These are phyloP conservation scores for Articulospora tetracladia DNA, from an alignment of 495 filamentous ascomycete species.

Conservation along the genomic window DNA sequence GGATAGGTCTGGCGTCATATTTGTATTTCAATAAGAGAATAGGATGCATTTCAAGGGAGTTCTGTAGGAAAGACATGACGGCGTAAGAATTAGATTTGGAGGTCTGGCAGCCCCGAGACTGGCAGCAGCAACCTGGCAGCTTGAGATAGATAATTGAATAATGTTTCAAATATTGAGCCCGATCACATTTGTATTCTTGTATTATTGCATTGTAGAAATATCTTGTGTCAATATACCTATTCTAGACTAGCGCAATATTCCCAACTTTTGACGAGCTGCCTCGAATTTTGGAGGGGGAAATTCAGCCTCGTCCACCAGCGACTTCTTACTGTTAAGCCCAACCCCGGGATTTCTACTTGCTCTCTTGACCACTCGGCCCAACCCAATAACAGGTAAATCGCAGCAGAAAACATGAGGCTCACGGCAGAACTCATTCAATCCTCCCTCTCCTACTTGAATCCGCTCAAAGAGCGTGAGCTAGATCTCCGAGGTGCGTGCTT, in stretches of 20 bases:
- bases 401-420: slow-evolving; percentile 66
- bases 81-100: not conserved
- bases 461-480: slow-evolving; percentile 95
- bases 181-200: too few species aligned
- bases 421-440: slow-evolving; percentile 88
- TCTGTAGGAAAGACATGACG: not conserved
- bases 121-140: not conserved
- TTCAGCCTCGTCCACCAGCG: slow-evolving; percentile 20
- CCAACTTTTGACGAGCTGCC: slow-evolving; percentile 6
- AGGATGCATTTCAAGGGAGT: slow-evolving; percentile 19
- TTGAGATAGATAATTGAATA: not conserved
- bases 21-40: slow-evolving; percentile 67
- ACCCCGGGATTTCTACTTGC: not conserved
- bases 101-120: not conserved
- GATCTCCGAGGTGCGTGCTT: slow-evolving; percentile 97
- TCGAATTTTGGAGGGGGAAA: slow-evolving; percentile 10
- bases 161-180: not conserved
- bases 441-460: slow-evolving; percentile 95
- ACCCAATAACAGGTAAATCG: slow-evolving; percentile 19
- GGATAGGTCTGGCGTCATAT: slow-evolving; percentile 88
- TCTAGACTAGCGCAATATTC: slow-evolving; percentile 13
- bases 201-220: not conserved
- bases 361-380: not conserved
- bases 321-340: not conserved
- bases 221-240: slow-evolving; percentile 11